Evolutionary conservation across 768 basidiomycete species (phyloP).

Genomic region (Gymnopilus dilepis): DNA sequence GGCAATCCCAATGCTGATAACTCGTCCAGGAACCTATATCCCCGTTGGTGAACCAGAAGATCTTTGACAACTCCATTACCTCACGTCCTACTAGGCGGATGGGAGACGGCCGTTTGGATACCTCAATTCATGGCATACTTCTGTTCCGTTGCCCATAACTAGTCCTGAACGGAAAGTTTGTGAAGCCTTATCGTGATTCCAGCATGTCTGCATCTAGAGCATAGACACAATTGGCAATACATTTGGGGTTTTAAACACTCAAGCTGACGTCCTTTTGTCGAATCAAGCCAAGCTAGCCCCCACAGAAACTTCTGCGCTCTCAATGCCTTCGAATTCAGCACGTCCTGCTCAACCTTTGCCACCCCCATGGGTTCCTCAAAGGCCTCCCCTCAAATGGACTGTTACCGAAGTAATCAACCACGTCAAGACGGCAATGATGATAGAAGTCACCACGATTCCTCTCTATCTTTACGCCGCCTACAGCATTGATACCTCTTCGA

Average conservation of each 20-base stretch:
- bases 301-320: background rate
- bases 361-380: background rate
- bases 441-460: slow-evolving; percentile 10
- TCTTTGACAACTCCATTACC: no score
- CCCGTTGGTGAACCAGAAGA: no score
- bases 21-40: no score
- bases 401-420: slow-evolving; percentile 2
- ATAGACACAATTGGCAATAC: background rate
- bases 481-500: background rate
- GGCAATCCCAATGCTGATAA: no score
- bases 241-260: background rate
- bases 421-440: slow-evolving; percentile 10
- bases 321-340: background rate
- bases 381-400: background rate
- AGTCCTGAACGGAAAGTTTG: no score
- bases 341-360: background rate
- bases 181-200: background rate
- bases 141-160: no score
- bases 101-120: no score
- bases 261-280: background rate
- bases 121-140: no score
- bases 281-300: background rate
- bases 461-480: slow-evolving; percentile 9
- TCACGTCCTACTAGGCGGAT: no score
- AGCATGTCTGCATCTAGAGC: background rate